Evolutionary conservation across 169 alveolate genomes (phyloP), one percentile per base, ranked within the genome.

Genomic region (Plasmodium vivax): DNA sequence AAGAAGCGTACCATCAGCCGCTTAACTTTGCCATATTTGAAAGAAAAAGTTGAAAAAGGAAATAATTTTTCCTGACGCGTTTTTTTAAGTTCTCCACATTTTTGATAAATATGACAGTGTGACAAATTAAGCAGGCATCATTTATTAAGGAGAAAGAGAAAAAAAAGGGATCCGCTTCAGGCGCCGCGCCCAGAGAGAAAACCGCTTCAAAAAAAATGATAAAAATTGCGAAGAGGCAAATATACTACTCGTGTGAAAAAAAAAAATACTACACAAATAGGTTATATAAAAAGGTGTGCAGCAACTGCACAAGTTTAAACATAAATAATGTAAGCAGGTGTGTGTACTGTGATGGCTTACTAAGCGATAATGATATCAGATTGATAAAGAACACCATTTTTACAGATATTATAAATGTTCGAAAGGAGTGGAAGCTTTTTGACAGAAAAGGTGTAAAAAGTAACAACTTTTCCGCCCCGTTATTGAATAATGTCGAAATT

Each of bases 161-260:
- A 81, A 27, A 23, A 27, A 23, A 27, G 58, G 36, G 30, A 41
- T 10, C 0, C 3, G 68, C 32, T 45, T 81, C 58, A 45, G 27
- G n/a, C 38, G 58, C 12, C 58, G 9, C 56, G 3, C 43, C 27
- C 19, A 68, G 12, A 74, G 56, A 43, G 41, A 19, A 72, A 30
- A 38, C 23, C 34, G 19, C 82, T 88, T 34, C 14, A 27, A 38
- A 90, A 1, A 51, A 90, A 45, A 90, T 90, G 94, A 27, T 90
- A 82, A 90, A 81, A 82, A 90, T 90, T 68, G 56, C 47, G n/a
- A 90, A 72, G 73, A 80, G 94, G 80, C 72, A 68, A 41, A 90
- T 90, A 71, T 90, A 90, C 74, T 90, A 90, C 56, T 90, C 94
- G 2, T 82, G 91, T 80, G 94, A 90, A 80, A 90, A 90, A 47